phyloP scores from a whole-genome alignment of 2,329 filamentous ascomycete species.

The Arthrobotrys entomopaga region DNA sequence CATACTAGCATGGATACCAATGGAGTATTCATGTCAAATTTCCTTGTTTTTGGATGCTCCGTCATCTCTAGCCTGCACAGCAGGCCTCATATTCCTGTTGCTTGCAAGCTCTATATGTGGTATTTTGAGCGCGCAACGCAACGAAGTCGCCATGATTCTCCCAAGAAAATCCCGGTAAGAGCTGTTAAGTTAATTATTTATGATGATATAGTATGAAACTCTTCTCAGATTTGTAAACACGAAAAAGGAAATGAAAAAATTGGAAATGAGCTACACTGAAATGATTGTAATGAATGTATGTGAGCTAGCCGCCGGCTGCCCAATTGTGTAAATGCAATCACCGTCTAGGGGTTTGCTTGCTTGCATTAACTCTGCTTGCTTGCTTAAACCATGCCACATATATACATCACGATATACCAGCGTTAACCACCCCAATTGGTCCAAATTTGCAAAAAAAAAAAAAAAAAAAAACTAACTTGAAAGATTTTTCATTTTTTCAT shows the following conservation, averaged over 20 bases:
- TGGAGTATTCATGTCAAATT: too few relatives aligned
- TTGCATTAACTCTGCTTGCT: background rate
- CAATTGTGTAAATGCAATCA: constrained; percentile 2
- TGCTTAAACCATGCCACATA: constrained; percentile 2
- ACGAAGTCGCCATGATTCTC: background rate
- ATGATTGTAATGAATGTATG: background rate
- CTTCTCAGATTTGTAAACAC: background rate
- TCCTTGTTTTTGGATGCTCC: too few relatives aligned
- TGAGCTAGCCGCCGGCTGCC: constrained; percentile 1
- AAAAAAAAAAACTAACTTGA: background rate
- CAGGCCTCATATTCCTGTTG: too few relatives aligned
- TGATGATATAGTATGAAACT: too few relatives aligned
- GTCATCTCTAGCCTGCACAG: too few relatives aligned
- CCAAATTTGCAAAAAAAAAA: background rate
- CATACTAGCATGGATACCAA: too few relatives aligned
- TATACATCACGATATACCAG: constrained; percentile 3
- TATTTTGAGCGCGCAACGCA: background rate
- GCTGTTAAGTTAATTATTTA: background rate
- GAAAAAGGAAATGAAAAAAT: background rate
- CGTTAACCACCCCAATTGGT: background rate
- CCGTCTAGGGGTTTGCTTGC: background rate
- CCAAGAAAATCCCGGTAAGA: background rate
- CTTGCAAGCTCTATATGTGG: background rate
- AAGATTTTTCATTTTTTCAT: too few relatives aligned
- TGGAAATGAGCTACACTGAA: background rate